Evolutionary conservation across 768 basidiomycete genomes (phyloP).

Genomic region (Agaricus bisporus): DNA sequence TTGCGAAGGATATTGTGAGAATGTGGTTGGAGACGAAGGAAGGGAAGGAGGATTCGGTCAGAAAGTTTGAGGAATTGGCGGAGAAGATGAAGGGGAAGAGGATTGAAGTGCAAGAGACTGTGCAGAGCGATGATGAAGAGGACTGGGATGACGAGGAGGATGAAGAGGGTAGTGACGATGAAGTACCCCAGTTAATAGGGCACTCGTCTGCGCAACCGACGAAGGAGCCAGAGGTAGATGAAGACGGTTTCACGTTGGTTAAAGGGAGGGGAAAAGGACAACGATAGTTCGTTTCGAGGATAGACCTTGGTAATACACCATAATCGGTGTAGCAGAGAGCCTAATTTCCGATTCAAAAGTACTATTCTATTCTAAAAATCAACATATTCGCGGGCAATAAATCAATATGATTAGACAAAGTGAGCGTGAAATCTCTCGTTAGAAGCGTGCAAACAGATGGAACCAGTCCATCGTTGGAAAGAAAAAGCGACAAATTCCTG

Average conservation of each 20-base stretch:
- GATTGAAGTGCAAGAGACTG: conserved; percentile 42
- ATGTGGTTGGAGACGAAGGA: conserved; percentile 54
- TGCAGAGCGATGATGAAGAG: conserved; percentile 35
- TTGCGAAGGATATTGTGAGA: conserved; percentile 66
- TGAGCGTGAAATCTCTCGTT: not conserved
- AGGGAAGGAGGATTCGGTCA: conserved; percentile 45
- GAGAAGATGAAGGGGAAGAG: conserved; percentile 53
- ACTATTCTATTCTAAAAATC: too few species aligned
- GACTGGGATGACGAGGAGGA: conserved; percentile 36
- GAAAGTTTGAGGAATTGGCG: conserved; percentile 58
- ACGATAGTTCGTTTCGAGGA: conserved; percentile 11
- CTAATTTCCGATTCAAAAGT: too few species aligned
- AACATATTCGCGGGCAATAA: not conserved
- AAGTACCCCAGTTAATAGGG: conserved; percentile 50
- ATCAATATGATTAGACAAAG: not conserved
- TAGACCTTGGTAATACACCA: not conserved
- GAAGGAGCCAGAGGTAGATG: conserved; percentile 73
- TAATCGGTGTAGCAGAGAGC: not conserved
- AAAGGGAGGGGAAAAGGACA: conserved; percentile 52
- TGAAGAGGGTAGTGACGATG: conserved; percentile 30
- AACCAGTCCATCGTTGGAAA: not conserved
- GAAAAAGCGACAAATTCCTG: not conserved
- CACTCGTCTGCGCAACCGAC: conserved; percentile 12
- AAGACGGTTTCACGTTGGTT: conserved; percentile 89
- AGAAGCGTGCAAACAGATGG: not conserved